Evolutionary conservation across 441 rosid species (phyloP).

Genomic region (Codiaeum variegatum): DNA sequence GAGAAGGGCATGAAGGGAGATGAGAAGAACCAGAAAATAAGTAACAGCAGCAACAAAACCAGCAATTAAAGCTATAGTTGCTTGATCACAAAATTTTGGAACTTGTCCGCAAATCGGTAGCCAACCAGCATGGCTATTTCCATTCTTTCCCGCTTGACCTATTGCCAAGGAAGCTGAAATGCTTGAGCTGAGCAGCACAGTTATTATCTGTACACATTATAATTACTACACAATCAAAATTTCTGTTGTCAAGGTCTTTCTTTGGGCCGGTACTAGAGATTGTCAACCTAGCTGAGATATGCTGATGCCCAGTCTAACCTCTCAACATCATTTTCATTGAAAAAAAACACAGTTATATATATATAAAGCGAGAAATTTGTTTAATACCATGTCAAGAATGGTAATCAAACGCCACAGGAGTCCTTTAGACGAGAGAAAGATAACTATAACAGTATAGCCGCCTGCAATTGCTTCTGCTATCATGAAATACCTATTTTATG

Average conservation of each 20-base stretch:
- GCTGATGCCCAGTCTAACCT: no score
- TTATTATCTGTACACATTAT: constrained; percentile 21
- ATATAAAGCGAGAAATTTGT: no score
- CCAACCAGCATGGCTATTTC: constrained; percentile 61
- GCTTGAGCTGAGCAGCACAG: constrained; percentile 38
- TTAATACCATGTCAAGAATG: constrained; percentile 40
- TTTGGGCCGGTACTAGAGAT: no score
- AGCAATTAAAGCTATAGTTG: constrained; percentile 38
- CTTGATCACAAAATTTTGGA: constrained; percentile 41
- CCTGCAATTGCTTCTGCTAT: constrained; percentile 47
- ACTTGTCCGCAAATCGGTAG: constrained; percentile 50
- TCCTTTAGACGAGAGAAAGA: constrained; percentile 30
- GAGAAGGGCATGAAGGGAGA: constrained; percentile 32
- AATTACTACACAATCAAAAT: background rate
- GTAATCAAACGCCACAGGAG: constrained; percentile 27
- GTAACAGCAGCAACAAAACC: constrained; percentile 33
- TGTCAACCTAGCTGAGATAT: no score
- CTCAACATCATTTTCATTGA: no score
- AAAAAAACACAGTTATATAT: no score
- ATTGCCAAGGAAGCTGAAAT: constrained; percentile 52
- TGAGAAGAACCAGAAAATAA: constrained; percentile 36
- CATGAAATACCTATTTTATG: constrained; percentile 41
- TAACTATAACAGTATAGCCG: constrained; percentile 32
- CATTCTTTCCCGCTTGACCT: constrained; percentile 54
- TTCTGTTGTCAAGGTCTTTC: no score